A percentile compares a stretch with the other conserved stretches of the same genome.
Conservation (phyloP, 352 stramenopile species). For the Globisporangium sylvaticum region DNA sequence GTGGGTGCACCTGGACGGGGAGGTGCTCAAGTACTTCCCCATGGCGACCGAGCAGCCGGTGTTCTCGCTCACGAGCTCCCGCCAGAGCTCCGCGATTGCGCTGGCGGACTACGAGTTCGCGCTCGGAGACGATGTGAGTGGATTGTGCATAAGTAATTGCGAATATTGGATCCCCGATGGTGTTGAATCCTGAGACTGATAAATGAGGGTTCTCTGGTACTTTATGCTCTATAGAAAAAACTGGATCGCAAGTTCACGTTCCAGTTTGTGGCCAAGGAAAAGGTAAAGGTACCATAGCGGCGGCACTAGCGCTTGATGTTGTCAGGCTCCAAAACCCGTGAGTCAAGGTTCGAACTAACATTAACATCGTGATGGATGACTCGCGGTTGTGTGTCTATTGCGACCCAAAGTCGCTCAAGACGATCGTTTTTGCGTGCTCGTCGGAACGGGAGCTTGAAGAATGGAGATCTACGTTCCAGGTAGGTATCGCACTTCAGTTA, state of each 20-base stretch:
- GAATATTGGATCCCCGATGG: too few species aligned
- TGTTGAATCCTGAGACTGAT: too few species aligned
- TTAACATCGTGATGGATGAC: neutral
- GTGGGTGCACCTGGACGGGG: slow-evolving; percentile 71
- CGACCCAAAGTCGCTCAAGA: slow-evolving; percentile 33
- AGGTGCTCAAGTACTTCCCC: slow-evolving; percentile 69
- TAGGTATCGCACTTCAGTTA: neutral
- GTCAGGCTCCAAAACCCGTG: neutral
- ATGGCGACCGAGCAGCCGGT: slow-evolving; percentile 55
- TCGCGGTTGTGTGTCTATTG: neutral
- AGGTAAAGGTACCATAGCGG: slow-evolving; percentile 45
- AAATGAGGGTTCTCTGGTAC: neutral
- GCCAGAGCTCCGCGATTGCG: slow-evolving; percentile 41
- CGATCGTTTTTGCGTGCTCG: slow-evolving; percentile 54
- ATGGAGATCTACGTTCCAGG: slow-evolving; percentile 54
- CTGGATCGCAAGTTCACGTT: slow-evolving; percentile 61
- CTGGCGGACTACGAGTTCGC: slow-evolving; percentile 48
- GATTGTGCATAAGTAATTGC: too few species aligned
- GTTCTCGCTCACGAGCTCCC: slow-evolving; percentile 54
- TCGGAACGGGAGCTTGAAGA: slow-evolving; percentile 54
- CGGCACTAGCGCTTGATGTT: neutral
- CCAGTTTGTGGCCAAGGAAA: slow-evolving; percentile 47
- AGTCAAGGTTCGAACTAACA: neutral
- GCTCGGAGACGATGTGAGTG: slow-evolving; percentile 37
- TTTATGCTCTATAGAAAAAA: slow-evolving; percentile 35